Percentiles rank a stretch among this genome's conserved stretches.
phyloP scores from a whole-genome alignment of 495 filamentous ascomycete genomes.

The Aspergillus ostianus region DNA sequence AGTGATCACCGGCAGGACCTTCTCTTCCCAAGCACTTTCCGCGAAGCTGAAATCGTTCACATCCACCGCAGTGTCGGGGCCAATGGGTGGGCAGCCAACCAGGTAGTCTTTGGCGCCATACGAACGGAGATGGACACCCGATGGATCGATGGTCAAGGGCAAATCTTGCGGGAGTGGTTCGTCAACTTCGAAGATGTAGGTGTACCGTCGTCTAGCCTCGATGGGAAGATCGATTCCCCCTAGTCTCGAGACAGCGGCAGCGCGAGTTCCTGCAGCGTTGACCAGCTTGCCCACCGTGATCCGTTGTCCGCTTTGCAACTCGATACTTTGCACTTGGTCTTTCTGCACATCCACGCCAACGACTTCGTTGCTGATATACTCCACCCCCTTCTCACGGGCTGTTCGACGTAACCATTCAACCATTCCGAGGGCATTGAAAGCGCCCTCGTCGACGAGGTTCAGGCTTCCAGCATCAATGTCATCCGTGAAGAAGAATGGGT shows the following conservation, averaged over 20 bases:
- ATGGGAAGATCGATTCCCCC: not conserved
- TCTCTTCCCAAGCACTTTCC: conserved; percentile 7
- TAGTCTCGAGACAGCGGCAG: not conserved
- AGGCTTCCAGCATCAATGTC: conserved; percentile 4
- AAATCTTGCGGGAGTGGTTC: conserved; percentile 3
- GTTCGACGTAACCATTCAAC: conserved; percentile 3
- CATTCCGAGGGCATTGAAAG: conserved; percentile 7
- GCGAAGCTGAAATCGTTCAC: conserved; percentile 11
- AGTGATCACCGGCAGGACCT: conserved; percentile 6
- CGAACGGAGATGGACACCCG: conserved; percentile 5
- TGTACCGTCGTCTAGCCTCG: conserved; percentile 7
- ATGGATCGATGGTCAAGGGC: conserved; percentile 10
- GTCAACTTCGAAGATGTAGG: conserved; percentile 5
- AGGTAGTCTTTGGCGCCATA: conserved; percentile 8
- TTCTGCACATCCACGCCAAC: not conserved
- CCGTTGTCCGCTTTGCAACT: not conserved
- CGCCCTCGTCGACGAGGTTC: conserved; percentile 1
- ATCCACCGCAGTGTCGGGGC: conserved; percentile 5
- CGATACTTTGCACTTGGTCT: not conserved
- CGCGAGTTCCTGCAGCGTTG: conserved; percentile 7
- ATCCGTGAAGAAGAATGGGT: conserved; percentile 6
- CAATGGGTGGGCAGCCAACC: conserved; percentile 6
- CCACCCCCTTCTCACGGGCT: not conserved
- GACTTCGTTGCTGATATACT: conserved; percentile 7
- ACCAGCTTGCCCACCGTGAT: conserved; percentile 1